A percentile compares a stretch with the other conserved stretches of the same genome.
These are phyloP conservation scores for Cryphonectria japonica DNA, from an alignment of 2,329 filamentous ascomycete species.

Conservation along the genomic window DNA sequence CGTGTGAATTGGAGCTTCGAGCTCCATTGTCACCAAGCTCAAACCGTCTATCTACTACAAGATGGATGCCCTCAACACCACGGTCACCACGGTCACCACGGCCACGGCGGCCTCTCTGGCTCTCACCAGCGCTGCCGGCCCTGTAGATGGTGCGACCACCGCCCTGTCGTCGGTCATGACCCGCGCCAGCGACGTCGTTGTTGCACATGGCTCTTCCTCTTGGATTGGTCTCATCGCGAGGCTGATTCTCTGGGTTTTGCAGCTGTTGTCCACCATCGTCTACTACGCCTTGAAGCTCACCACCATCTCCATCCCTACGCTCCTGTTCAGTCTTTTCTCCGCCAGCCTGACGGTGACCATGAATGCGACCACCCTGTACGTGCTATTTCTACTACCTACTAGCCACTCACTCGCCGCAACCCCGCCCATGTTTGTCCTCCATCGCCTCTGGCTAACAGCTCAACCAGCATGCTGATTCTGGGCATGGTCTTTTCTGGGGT, in stretches of 20 bases:
- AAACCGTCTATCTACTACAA: neutral
- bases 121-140: slow-evolving; percentile 12
- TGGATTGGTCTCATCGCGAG: slow-evolving; percentile 63
- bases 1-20: slow-evolving; percentile 16
- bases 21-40: slow-evolving; percentile 1
- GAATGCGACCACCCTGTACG: slow-evolving; percentile 93
- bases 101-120: slow-evolving; percentile 18
- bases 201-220: slow-evolving; percentile 48
- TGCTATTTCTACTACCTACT: slow-evolving; percentile 43
- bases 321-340: slow-evolving; percentile 87
- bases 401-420: slow-evolving; percentile 6
- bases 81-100: slow-evolving; percentile 12
- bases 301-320: slow-evolving; percentile 86
- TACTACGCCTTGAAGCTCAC: slow-evolving; percentile 85
- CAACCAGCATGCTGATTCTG: slow-evolving; percentile 71
- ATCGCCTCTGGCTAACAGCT: slow-evolving; percentile 28
- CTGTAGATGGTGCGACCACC: slow-evolving; percentile 38
- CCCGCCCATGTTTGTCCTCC: neutral
- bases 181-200: slow-evolving; percentile 41
- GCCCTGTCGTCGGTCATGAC: slow-evolving; percentile 46
- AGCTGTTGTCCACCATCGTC: slow-evolving; percentile 59
- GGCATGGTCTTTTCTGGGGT: slow-evolving; percentile 78
- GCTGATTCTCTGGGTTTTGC: slow-evolving; percentile 58
- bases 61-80: slow-evolving; percentile 28
- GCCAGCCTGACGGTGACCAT: slow-evolving; percentile 96